Percentiles rank a stretch among this genome's conserved stretches.
phyloP scores from a whole-genome alignment of 176 grass and related monocot genomes.

The Ensete glaucum region DNA sequence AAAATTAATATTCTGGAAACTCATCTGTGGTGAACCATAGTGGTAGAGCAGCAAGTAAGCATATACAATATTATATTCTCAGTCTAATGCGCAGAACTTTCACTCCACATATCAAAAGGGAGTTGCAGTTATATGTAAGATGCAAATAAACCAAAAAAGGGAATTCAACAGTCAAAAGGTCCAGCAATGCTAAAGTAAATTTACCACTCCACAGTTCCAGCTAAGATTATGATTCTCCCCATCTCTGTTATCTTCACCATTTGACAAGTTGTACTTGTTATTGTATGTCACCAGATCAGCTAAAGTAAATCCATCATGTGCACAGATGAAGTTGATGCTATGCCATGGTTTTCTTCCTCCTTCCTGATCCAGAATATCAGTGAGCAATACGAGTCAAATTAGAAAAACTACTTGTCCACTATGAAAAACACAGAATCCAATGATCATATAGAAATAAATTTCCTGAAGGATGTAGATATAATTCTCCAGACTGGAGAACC shows the following conservation, averaged over 20 bases:
- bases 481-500: no score
- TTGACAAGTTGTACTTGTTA: conserved; percentile 77
- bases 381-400: neutral
- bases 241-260: conserved; percentile 85
- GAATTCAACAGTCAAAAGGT: neutral
- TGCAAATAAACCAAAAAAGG: neutral
- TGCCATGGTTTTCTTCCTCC: conserved; percentile 95
- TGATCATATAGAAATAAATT: no score
- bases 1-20: neutral
- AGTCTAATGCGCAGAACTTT: no score
- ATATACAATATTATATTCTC: no score
- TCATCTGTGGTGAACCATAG: neutral
- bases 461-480: no score
- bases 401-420: neutral
- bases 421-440: neutral
- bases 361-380: conserved; percentile 34
- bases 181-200: neutral
- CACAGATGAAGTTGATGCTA: conserved; percentile 94
- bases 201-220: conserved; percentile 96
- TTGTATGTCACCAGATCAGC: conserved; percentile 94
- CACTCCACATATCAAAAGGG: no score
- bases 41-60: neutral
- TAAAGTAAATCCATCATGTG: conserved; percentile 94
- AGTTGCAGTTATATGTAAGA: no score
- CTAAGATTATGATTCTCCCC: conserved; percentile 98